Evolutionary conservation across 2,329 filamentous ascomycete genomes (phyloP).

Genomic region (Metarhizium brunneum): DNA sequence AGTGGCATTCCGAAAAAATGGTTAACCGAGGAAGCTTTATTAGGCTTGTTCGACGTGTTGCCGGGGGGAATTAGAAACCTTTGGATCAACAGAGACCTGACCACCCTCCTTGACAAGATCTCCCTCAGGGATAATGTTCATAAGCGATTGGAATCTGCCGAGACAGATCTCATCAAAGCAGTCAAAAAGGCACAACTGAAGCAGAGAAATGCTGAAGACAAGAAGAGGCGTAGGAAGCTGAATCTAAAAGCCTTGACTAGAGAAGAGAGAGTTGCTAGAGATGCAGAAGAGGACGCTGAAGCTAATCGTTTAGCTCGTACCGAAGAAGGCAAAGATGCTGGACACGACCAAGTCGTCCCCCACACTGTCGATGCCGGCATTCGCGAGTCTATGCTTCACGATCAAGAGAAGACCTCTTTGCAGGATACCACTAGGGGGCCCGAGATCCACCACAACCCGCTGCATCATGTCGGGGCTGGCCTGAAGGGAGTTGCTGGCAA

Average conservation of each 20-base stretch:
- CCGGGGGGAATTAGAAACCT: slow-evolving; percentile 91
- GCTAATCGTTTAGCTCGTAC: slow-evolving; percentile 42
- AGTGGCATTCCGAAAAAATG: slow-evolving; percentile 85
- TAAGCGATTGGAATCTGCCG: slow-evolving; percentile 62
- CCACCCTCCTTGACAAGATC: slow-evolving; percentile 76
- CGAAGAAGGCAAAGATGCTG: slow-evolving; percentile 39
- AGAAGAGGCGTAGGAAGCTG: slow-evolving; percentile 46
- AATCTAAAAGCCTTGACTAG: slow-evolving; percentile 42
- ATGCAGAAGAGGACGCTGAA: slow-evolving; percentile 38
- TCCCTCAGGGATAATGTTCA: slow-evolving; percentile 65
- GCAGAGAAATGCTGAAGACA: slow-evolving; percentile 53
- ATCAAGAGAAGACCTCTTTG: not conserved
- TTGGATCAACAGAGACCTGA: slow-evolving; percentile 90
- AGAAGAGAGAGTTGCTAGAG: slow-evolving; percentile 36
- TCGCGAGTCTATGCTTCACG: slow-evolving; percentile 24
- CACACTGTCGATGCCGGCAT: slow-evolving; percentile 40
- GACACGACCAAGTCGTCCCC: slow-evolving; percentile 42
- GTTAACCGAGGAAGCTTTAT: slow-evolving; percentile 73
- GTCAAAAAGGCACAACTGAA: slow-evolving; percentile 76
- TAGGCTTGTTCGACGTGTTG: slow-evolving; percentile 87
- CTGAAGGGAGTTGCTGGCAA: slow-evolving; percentile 35
- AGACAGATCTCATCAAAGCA: slow-evolving; percentile 72
- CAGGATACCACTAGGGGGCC: slow-evolving; percentile 5
- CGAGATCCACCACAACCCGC: slow-evolving; percentile 18
- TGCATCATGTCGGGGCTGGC: slow-evolving; percentile 40